These are phyloP conservation scores for Neopestalotiopsis sp. DNA, from an alignment of 2,329 filamentous ascomycete genomes.

Conservation along the genomic window DNA sequence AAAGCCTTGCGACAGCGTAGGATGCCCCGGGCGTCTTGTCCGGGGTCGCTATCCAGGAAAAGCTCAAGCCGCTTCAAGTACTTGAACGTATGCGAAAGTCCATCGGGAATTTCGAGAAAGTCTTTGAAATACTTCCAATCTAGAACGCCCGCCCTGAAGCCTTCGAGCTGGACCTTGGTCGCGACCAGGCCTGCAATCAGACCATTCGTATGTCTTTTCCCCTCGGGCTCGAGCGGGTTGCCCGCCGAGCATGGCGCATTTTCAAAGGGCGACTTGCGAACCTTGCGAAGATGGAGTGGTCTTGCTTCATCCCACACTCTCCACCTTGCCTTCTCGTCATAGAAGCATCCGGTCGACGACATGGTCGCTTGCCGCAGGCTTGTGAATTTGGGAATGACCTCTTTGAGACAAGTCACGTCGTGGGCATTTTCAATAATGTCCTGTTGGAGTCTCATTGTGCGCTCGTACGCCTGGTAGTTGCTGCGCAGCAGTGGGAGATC, in stretches of 20 bases:
- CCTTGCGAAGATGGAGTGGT: not conserved
- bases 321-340: slow-evolving; percentile 7
- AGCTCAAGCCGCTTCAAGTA: slow-evolving; percentile 31
- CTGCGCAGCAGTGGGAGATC: not conserved
- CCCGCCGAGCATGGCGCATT: not conserved
- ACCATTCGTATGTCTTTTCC: slow-evolving; percentile 28
- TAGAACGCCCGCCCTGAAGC: slow-evolving; percentile 26
- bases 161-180: slow-evolving; percentile 24
- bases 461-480: slow-evolving; percentile 28
- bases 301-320: not conserved
- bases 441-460: slow-evolving; percentile 25
- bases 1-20: slow-evolving; percentile 28
- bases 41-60: slow-evolving; percentile 25
- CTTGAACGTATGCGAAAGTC: slow-evolving; percentile 25
- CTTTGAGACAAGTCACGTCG: slow-evolving; percentile 24
- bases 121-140: slow-evolving; percentile 32
- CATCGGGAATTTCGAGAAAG: slow-evolving; percentile 14
- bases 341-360: slow-evolving; percentile 25
- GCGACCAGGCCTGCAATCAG: slow-evolving; percentile 29
- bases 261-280: not conserved
- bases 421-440: slow-evolving; percentile 21
- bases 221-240: slow-evolving; percentile 23
- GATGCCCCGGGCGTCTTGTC: slow-evolving; percentile 17
- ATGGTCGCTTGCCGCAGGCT: slow-evolving; percentile 29
- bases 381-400: slow-evolving; percentile 28